Percentiles rank a stretch among this genome's conserved stretches.
Evolutionary conservation across 169 alveolate genomes (phyloP).

Genomic region (Babesia ovis): DNA sequence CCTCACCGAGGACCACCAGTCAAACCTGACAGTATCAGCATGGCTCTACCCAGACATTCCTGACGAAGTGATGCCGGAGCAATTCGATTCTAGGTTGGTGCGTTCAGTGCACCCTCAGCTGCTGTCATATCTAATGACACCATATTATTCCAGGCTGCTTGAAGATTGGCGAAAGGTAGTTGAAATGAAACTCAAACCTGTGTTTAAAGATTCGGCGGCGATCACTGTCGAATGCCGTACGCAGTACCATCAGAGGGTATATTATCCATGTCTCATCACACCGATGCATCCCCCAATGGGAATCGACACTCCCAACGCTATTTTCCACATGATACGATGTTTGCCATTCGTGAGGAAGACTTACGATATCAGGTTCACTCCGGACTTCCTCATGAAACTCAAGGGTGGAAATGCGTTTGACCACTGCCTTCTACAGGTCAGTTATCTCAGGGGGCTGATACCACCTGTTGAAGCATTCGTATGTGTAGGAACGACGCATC

Average conservation of each 20-base stretch:
- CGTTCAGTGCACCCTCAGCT: conserved; percentile 1
- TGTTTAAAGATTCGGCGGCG: conserved; percentile 1
- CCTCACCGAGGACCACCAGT: conserved; percentile 48
- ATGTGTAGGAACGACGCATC: conserved; percentile 76
- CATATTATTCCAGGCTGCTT: conserved; percentile 8
- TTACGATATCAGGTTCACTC: conserved; percentile 51
- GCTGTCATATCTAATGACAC: neutral
- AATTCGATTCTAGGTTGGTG: conserved; percentile 17
- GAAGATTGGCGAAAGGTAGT: conserved; percentile 8
- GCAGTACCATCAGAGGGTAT: conserved; percentile 45
- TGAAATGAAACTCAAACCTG: neutral
- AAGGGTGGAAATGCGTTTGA: conserved; percentile 82
- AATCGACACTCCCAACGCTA: conserved; percentile 50
- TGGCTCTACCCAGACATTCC: conserved; percentile 59
- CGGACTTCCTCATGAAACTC: conserved; percentile 77
- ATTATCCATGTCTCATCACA: conserved; percentile 44
- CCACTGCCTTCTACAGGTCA: conserved; percentile 75
- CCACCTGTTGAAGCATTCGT: conserved; percentile 78
- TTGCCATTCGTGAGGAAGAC: conserved; percentile 54
- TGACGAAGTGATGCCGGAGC: conserved; percentile 33
- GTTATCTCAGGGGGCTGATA: conserved; percentile 66
- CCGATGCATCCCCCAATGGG: conserved; percentile 64
- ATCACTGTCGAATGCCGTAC: conserved; percentile 32
- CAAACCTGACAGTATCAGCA: conserved; percentile 55
- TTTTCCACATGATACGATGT: conserved; percentile 56